Base-by-base conservation (phyloP, 805 yeast species). In the Blastobotrys mokoenaii region DNA sequence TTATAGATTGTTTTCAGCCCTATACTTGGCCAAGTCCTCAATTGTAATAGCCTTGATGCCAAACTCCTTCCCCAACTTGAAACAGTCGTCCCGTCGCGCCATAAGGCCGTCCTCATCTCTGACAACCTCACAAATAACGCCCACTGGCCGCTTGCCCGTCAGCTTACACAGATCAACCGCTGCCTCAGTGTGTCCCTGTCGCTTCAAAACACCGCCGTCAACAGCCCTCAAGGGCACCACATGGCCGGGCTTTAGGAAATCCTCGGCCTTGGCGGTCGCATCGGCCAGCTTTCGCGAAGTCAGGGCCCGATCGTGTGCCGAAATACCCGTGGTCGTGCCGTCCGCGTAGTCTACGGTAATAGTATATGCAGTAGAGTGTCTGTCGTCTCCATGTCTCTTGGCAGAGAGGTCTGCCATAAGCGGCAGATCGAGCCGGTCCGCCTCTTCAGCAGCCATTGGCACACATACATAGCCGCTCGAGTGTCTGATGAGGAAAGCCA, bases 101-200 rank as follows among this genome's bases (percentile, higher is more conserved):
- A 93, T 93, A 52, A 83, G 70, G 0, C 98, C 98, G 59, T 93
- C 97, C 40, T 79, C 83, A 53, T 88, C 97, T 47, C 83, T 77
- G 18, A 93, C 97, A 55, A 93, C 71, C 68, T 93, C 99, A 64
- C 97, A 85, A 55, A 93, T 90, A 32, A 84, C 93, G 12, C 84
- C 95, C 1, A 87, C 98, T 1, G 93, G 95, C 51, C 77, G 76
- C 54, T 84, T 70, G 0, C 87, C 88, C 5, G 90, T 74, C 57
- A 89, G 70, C 57, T 69, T 68, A 60, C 95, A 81, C 51, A 93
- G 71, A 60, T 90, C 95, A 9, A 93, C 95, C 22, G 87, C 88
- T 14, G 98, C 97, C 68, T 93, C 99, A 9, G 99, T 93, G 63
- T 93, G 99, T 12, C 99, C 99, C 47, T 84, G 72, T 71, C 99